Percentiles rank a stretch among this genome's conserved stretches.
phyloP scores from a whole-genome alignment of 306 rosid species.

The Lotus japonicus region DNA sequence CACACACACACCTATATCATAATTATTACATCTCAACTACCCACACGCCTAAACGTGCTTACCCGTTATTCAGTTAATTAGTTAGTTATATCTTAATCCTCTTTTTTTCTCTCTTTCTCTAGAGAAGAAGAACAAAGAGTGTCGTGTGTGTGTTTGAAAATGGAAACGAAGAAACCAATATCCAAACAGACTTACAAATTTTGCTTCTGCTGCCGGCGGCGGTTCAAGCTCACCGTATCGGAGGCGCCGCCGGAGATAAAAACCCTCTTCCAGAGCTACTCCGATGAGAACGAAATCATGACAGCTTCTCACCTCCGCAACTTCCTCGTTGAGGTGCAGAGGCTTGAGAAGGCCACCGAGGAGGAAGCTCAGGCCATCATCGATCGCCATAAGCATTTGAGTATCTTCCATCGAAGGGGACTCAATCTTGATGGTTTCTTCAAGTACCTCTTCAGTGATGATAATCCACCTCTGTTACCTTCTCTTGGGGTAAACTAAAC shows the following conservation, averaged over 20 bases:
- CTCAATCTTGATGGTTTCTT: conserved; percentile 71
- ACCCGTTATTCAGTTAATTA: neutral
- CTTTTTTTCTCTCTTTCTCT: too few species aligned
- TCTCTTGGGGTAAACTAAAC: conserved; percentile 39
- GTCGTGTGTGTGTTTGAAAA: neutral
- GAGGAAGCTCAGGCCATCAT: conserved; percentile 53
- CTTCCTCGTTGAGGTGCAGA: conserved; percentile 69
- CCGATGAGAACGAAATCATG: conserved; percentile 62
- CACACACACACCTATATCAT: neutral
- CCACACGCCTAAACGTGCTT: neutral
- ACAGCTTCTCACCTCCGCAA: conserved; percentile 42
- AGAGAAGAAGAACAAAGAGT: neutral
- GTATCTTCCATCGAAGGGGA: conserved; percentile 53
- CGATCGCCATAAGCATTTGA: conserved; percentile 52
- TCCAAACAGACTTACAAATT: conserved; percentile 74
- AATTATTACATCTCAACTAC: too few species aligned
- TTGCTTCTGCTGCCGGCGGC: conserved; percentile 82
- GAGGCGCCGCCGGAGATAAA: conserved; percentile 68
- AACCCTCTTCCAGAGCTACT: conserved; percentile 39
- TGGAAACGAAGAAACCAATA: conserved; percentile 16
- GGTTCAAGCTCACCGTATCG: conserved; percentile 50
- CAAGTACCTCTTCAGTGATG: conserved; percentile 56
- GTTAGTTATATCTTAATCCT: too few species aligned
- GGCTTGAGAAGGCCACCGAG: conserved; percentile 35
- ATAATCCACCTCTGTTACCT: conserved; percentile 48